Evolutionary conservation across 129 eudicot genomes (phyloP).

Genomic region (Helianthus annuus): HanXRQr2.0-SUNRISE NC_035449.2:13464913-13465412

Average conservation of each 20-base stretch:
- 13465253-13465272: slow-evolving; percentile 48
- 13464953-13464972: slow-evolving; percentile 72
- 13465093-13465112: slow-evolving; percentile 68
- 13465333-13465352: slow-evolving; percentile 63
- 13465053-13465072: slow-evolving; percentile 55
- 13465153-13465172: slow-evolving; percentile 55
- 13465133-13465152: slow-evolving; percentile 56
- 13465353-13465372: slow-evolving; percentile 57
- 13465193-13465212: neutral
- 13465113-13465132: slow-evolving; percentile 55
- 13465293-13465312: slow-evolving; percentile 71
- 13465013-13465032: slow-evolving; percentile 91
- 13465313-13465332: slow-evolving; percentile 61
- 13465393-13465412: neutral
- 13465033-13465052: slow-evolving; percentile 5
- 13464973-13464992: slow-evolving; percentile 87
- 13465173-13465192: slow-evolving; percentile 48
- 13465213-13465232: neutral
- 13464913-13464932: neutral
- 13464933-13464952: slow-evolving; percentile 56
- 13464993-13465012: slow-evolving; percentile 84
- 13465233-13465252: neutral
- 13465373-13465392: slow-evolving; percentile 31
- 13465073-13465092: slow-evolving; percentile 37
- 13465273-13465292: slow-evolving; percentile 68